Percentiles rank a stretch among this genome's conserved stretches.
phyloP scores from a whole-genome alignment of 768 basidiomycete genomes.

The Pleurotus djamor region DNA sequence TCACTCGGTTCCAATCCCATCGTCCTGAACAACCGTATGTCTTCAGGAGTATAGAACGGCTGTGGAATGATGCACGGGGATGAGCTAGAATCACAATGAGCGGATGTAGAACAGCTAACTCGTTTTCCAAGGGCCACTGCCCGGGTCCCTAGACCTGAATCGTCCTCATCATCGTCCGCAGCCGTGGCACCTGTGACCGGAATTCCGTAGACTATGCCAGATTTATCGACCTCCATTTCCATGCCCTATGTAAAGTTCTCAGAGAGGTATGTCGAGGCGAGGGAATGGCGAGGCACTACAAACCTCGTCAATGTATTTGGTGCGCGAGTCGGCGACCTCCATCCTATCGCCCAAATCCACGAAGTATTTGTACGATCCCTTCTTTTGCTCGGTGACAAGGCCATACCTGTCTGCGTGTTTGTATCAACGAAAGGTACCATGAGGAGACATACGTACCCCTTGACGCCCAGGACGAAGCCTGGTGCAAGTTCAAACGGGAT shows the following conservation, averaged over 20 bases:
- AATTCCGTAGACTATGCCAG: slow-evolving; percentile 44
- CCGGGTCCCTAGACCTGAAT: slow-evolving; percentile 34
- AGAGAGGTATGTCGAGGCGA: not conserved
- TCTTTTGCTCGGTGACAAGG: slow-evolving; percentile 85
- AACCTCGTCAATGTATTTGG: slow-evolving; percentile 79
- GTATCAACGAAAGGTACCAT: not conserved
- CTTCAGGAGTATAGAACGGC: slow-evolving; percentile 86
- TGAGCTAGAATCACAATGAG: not conserved
- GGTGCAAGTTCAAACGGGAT: slow-evolving; percentile 79
- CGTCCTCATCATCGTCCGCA: slow-evolving; percentile 33
- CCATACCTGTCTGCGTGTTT: slow-evolving; percentile 60
- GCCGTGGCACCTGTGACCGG: slow-evolving; percentile 28
- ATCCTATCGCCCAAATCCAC: slow-evolving; percentile 73
- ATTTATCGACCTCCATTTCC: slow-evolving; percentile 43
- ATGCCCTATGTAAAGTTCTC: slow-evolving; percentile 27
- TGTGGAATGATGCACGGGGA: slow-evolving; percentile 19
- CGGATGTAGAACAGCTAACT: slow-evolving; percentile 29
- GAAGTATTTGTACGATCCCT: slow-evolving; percentile 81
- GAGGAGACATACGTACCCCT: slow-evolving; percentile 55
- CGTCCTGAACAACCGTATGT: slow-evolving; percentile 79
- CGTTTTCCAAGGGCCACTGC: slow-evolving; percentile 50
- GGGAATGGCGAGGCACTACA: slow-evolving; percentile 7
- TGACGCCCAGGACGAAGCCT: slow-evolving; percentile 74
- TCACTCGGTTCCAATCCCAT: slow-evolving; percentile 75
- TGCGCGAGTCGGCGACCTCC: slow-evolving; percentile 72